These are phyloP conservation scores for Lachnellula occidentalis DNA, from an alignment of 2,329 filamentous ascomycete species.

Conservation along the genomic window DNA sequence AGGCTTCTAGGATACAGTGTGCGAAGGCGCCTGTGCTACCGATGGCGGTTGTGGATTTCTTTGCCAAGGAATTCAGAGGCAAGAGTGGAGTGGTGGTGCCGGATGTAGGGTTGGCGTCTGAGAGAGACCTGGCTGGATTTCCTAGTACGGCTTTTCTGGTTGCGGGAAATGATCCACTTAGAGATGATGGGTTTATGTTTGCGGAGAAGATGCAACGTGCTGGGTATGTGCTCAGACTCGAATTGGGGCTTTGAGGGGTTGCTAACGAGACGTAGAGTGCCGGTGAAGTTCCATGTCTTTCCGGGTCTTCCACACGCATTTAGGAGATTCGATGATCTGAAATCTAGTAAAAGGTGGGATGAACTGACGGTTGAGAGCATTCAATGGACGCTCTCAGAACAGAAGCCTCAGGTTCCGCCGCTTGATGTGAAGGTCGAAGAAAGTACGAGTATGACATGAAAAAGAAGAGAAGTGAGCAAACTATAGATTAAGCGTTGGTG, in stretches of 20 bases:
- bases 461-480: no score
- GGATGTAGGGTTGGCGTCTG: neutral
- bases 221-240: constrained; percentile 32
- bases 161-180: constrained; percentile 41
- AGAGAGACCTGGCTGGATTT: neutral
- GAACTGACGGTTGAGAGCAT: neutral
- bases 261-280: constrained; percentile 33
- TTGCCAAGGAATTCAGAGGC: neutral
- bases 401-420: neutral
- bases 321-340: neutral
- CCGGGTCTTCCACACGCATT: constrained; percentile 50
- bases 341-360: neutral
- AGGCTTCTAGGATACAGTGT: neutral
- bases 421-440: neutral
- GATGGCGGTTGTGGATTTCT: neutral
- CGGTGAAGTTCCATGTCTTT: constrained; percentile 35
- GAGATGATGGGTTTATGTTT: constrained; percentile 46
- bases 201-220: constrained; percentile 39
- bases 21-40: neutral
- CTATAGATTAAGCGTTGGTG: no score
- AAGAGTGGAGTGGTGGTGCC: neutral
- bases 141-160: constrained; percentile 18
- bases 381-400: neutral
- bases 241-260: constrained; percentile 32
- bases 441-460: no score